Evolutionary conservation across 495 filamentous ascomycete species (phyloP), one percentile per base, ranked within the genome.

Genomic region (Penicillium diatomitis): DNA sequence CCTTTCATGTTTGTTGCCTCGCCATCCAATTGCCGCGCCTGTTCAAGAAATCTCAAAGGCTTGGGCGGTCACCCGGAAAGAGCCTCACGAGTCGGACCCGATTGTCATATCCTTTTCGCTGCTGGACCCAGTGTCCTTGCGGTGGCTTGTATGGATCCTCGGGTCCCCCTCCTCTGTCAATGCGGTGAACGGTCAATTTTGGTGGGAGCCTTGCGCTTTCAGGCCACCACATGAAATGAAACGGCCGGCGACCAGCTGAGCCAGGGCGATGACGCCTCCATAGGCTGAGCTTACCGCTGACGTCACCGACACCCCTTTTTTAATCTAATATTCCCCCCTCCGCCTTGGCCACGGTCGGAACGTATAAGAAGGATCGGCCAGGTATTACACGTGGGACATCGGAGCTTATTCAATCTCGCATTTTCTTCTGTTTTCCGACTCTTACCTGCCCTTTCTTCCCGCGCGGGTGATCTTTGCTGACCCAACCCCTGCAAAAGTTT

Each of bases 401-500:
- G 20, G 20, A 20, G 20, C 20, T 20, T 20, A 20, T 20, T 2
- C 20, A 20, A 20, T 20, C 20, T 20, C 20, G 20, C 20, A 20
- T 20, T 20, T 20, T 20, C 20, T 20, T 20, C 20, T 20, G 20
- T 20, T 20, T 20, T 20, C 20, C 20, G 20, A 20, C 20, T 20
- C 20, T 20, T 20, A 20, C 20, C 20, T 20, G 20, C 20, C 20
- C 20, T 20, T 20, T 20, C 20, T 0, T 20, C 20, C 20, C 20
- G 20, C 20, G 20, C 20, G 20, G 20, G 20, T 20, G 20, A 20
- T 20, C 20, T 9, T 41, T 10, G 40, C 40, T 42, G n/a, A 42
- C 20, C 2, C 20, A 20, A 20, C 20, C 20, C 20, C 20, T 20
- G 20, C 20, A 20, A 20, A 62, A 95, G 88, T 97, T 95, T 68